These are phyloP conservation scores for Boletus sp. DNA, from an alignment of 1,284 basidiomycete genomes.

Conservation along the genomic window DNA sequence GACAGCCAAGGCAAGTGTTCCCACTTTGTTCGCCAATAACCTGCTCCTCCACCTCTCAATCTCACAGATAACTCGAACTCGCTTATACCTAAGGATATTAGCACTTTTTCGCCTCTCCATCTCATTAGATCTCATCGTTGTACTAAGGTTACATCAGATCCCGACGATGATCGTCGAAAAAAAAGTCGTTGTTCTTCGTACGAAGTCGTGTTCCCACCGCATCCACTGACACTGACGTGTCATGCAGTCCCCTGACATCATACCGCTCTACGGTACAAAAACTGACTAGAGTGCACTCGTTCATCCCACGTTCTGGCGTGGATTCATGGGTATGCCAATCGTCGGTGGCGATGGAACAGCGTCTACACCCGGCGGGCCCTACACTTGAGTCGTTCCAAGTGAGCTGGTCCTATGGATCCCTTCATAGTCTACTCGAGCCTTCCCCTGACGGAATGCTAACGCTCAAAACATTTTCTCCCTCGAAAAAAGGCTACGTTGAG, in stretches of 20 bases:
- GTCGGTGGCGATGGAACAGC: conserved; percentile 18
- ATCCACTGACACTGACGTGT: background rate
- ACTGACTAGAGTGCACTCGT: conserved; percentile 3
- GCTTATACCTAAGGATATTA: background rate
- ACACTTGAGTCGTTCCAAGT: conserved; percentile 16
- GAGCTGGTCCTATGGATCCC: conserved; percentile 22
- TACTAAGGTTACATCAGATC: conserved; percentile 12
- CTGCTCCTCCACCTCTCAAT: background rate
- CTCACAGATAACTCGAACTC: background rate
- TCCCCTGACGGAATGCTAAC: conserved; percentile 16
- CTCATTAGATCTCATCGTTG: background rate
- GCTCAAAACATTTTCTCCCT: conserved; percentile 13
- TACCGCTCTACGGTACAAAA: conserved; percentile 15
- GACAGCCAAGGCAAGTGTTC: conserved; percentile 1
- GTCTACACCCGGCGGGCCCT: conserved; percentile 12
- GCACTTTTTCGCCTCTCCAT: conserved; percentile 3
- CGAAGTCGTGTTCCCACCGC: background rate
- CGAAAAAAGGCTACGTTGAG: background rate
- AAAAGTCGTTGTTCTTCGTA: conserved; percentile 17
- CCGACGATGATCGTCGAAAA: conserved; percentile 13
- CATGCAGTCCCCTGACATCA: conserved; percentile 19
- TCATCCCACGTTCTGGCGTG: conserved; percentile 12
- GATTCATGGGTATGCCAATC: conserved; percentile 20
- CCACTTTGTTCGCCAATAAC: conserved; percentile 1
- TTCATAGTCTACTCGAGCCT: conserved; percentile 10